Evolutionary conservation across 202 grass and related monocot genomes (phyloP), one percentile per base, ranked within the genome.

Genomic region (Alloteropsis angusta): DNA sequence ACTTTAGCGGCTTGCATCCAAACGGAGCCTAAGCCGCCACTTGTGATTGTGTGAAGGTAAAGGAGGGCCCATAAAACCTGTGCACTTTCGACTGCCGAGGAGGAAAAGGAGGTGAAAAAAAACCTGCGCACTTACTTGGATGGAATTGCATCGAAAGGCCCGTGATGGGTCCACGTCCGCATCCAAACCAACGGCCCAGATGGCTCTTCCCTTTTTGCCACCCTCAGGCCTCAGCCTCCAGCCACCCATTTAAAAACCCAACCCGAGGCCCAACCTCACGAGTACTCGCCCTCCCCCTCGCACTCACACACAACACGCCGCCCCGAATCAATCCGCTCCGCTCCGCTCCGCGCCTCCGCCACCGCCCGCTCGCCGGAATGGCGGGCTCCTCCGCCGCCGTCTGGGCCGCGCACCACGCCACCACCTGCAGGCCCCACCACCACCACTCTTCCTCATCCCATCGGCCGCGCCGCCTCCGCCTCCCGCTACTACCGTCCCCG

Each of bases 381-480:
- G 68, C 85, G 50, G 75, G 68, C 7, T 84, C 85, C 17, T 83
- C 85, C 60, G 59, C 85, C 60, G 59, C 75, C 4, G 36, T 80
- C 68, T 84, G 76, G 80, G 59, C 86, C 1, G 11, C 86, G 34
- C 75, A 26, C 43, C 73, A 49, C 72, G 25, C 25, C 71, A 16
- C 43, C 68, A n/a, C 5, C 32, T 4, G 32, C 17, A 30, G 43
- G 39, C 28, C 7, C 74, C 74, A 36, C 57, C 74, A 18, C 18
- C 58, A 42, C 3, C 35, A 45, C 8, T 17, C 30, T 12, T 6
- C 26, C 72, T 43, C 55, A 0, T 6, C 21, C n/a, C 22, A 16
- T 4, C 39, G 12, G 1, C 41, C 21, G 41, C 28, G 21, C 30
- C 53, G 9, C 68, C 1, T 60, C 6, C 28, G n/a, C n/a, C n/a